A percentile compares a stretch with the other conserved stretches of the same genome.
phyloP scores from a whole-genome alignment of 306 rosid genomes.

The Psophocarpus tetragonolobus region DNA sequence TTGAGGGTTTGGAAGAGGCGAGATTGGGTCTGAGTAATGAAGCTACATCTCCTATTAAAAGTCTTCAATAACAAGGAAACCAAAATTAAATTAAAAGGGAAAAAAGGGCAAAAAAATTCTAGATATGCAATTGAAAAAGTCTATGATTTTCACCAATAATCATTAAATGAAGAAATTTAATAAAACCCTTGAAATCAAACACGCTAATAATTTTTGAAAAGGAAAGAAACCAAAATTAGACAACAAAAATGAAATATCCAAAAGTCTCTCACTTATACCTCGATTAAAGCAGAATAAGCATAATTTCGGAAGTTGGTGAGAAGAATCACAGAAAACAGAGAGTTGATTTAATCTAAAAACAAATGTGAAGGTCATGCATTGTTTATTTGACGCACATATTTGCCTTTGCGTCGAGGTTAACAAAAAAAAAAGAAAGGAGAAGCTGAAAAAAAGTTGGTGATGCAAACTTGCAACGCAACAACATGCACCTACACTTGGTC shows the following conservation, averaged over 20 bases:
- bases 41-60: no score
- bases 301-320: neutral
- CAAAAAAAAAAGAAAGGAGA: neutral
- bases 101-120: neutral
- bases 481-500: neutral
- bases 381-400: neutral
- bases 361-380: constrained; percentile 12
- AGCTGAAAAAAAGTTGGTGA: neutral
- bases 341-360: constrained; percentile 15
- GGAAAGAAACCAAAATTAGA: neutral
- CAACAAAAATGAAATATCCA: neutral
- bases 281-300: neutral
- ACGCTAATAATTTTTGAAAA: neutral
- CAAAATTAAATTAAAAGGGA: neutral
- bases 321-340: constrained; percentile 11
- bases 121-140: neutral
- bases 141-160: neutral
- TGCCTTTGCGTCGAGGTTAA: neutral
- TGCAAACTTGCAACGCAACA: neutral
- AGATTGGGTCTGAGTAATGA: no score
- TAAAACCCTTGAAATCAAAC: constrained; percentile 43
- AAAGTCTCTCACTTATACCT: neutral
- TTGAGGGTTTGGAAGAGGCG: no score
- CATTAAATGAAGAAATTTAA: neutral
- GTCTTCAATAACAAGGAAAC: neutral